Base-by-base conservation (phyloP, 306 rosid genomes). In the Cicer chorassanicum region DNA sequence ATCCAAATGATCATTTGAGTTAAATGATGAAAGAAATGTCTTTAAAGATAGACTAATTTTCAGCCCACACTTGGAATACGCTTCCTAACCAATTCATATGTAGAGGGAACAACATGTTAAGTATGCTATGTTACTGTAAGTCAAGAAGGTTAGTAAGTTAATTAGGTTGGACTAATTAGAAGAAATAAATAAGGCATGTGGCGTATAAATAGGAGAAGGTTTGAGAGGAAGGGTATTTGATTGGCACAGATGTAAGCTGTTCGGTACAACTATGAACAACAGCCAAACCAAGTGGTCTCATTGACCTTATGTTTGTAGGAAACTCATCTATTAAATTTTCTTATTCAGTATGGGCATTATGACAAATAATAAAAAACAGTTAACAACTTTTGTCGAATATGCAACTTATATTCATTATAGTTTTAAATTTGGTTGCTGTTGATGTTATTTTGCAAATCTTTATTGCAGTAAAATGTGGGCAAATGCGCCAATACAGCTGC, bases 271-370 rank as follows among this genome's bases (percentile, higher is more conserved):
- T 8, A 19, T 41, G 19, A 5, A 9, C 40, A 59, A 1, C 39
- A 56, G 54, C 44, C 67, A 72, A 72, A 36, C 43, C 13, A 57
- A 36, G 50, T 0, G 46, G 65, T 53, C 72, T 61, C 72, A 19
- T 70, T 40, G 43, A 68, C 44, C 19, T 53, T 65, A n/a, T 36
- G 15, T 29, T 8, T 11, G 51, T 3, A 2, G 5, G 13, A 34
- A 13, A 34, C 16, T 15, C 15, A 2, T 65, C 15, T 1, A 0
- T 40, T 57, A 60, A 78, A 61, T 14, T 50, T 50, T 24, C 15
- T 50, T 55, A 4, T 6, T 13, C 38, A 14, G 6, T 38, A n/a
- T n/a, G 6, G 64, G 9, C 34, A 18, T 29, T 2, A 3, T 0
- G 8, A 1, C 38, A 19, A 9, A 19, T 9, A 1, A 55, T 0